These are phyloP conservation scores for Exophiala oligosperma DNA, from an alignment of 2,329 filamentous ascomycete species.

Conservation along the genomic window DNA sequence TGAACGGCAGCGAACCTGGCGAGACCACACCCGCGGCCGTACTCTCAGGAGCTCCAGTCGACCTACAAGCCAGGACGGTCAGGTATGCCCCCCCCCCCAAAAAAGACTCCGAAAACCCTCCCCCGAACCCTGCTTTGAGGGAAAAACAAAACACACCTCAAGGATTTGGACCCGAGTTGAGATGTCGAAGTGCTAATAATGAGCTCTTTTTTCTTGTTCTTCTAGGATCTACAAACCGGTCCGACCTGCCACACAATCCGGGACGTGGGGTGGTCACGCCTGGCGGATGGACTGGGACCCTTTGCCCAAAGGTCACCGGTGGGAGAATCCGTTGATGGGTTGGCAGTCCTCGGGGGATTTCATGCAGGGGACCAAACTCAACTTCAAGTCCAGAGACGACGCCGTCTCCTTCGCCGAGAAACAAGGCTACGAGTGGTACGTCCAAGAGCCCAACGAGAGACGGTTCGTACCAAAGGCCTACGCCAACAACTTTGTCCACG, in stretches of 20 bases:
- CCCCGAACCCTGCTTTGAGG: no score
- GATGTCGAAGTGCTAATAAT: slow-evolving; percentile 10
- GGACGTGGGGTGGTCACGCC: slow-evolving; percentile 75
- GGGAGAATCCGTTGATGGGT: slow-evolving; percentile 98
- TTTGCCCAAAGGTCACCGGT: slow-evolving; percentile 85
- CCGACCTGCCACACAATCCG: slow-evolving; percentile 96
- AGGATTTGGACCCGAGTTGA: no score
- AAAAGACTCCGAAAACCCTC: background rate
- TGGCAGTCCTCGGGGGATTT: slow-evolving; percentile 95
- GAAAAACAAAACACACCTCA: no score
- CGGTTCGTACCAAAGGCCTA: slow-evolving; percentile 89
- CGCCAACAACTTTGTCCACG: slow-evolving; percentile 92
- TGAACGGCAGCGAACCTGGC: slow-evolving; percentile 84
- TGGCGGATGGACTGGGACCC: slow-evolving; percentile 99
- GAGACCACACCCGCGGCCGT: slow-evolving; percentile 77
- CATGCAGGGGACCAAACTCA: slow-evolving; percentile 90
- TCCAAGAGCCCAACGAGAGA: slow-evolving; percentile 91
- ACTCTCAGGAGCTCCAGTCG: slow-evolving; percentile 87
- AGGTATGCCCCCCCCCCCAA: slow-evolving; percentile 59
- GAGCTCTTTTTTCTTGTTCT: background rate
- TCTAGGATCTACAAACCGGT: slow-evolving; percentile 83
- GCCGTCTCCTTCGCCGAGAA: slow-evolving; percentile 95
- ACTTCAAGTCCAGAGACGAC: slow-evolving; percentile 91
- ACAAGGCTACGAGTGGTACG: slow-evolving; percentile 98
- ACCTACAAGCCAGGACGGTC: slow-evolving; percentile 90